These are phyloP conservation scores for Alternaria angustiovoidea DNA, from an alignment of 2,329 filamentous ascomycete genomes.

Conservation along the genomic window DNA sequence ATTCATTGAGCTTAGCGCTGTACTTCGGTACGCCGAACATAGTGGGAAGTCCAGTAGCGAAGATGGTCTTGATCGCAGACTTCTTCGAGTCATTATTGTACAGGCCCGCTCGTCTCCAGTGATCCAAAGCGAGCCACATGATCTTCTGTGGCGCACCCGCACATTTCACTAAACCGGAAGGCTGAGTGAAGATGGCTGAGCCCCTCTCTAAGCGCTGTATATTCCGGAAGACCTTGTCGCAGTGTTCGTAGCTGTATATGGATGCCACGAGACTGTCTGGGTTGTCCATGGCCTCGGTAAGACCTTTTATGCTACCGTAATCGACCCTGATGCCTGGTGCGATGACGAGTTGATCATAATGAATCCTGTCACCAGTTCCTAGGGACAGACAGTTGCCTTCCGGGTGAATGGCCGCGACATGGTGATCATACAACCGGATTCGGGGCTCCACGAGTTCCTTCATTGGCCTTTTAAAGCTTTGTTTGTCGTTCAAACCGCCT, in stretches of 20 bases:
- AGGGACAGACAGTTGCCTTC: constrained; percentile 66
- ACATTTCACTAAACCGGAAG: constrained; percentile 50
- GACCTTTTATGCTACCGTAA: constrained; percentile 37
- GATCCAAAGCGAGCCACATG: constrained; percentile 53
- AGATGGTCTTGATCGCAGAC: constrained; percentile 48
- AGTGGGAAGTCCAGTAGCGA: constrained; percentile 49
- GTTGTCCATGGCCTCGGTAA: constrained; percentile 46
- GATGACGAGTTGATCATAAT: constrained; percentile 71
- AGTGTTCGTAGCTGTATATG: constrained; percentile 50
- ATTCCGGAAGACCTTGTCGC: constrained; percentile 46
- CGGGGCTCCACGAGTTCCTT: constrained; percentile 63
- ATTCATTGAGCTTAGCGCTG: constrained; percentile 43
- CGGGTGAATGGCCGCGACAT: constrained; percentile 61
- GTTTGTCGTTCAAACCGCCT: constrained; percentile 69
- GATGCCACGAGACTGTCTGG: constrained; percentile 44
- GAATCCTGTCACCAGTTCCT: constrained; percentile 62
- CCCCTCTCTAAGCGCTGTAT: constrained; percentile 44
- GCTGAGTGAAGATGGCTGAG: constrained; percentile 50
- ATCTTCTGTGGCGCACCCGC: constrained; percentile 52
- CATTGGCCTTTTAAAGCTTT: constrained; percentile 63
- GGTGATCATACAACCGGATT: constrained; percentile 66
- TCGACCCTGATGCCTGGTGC: constrained; percentile 56
- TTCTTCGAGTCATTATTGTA: constrained; percentile 34
- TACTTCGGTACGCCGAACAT: constrained; percentile 55
- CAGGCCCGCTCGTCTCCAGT: constrained; percentile 46